Evolutionary conservation across 1,284 basidiomycete species (phyloP).

Genomic region (Rhizopogon parksii): DNA sequence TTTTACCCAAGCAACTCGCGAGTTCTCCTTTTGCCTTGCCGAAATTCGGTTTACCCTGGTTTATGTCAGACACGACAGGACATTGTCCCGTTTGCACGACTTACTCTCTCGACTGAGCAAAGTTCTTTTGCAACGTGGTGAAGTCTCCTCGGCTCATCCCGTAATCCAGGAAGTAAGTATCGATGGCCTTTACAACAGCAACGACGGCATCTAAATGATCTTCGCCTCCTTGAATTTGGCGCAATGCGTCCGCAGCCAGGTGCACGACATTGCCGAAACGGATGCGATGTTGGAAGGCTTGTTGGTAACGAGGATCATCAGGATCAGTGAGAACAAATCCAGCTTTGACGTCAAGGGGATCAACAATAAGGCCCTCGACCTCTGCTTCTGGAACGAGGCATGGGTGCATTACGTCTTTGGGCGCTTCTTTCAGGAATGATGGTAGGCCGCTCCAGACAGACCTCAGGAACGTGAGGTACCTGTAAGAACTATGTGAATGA

Average conservation of each 20-base stretch:
- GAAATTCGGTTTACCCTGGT: slow-evolving; percentile 60
- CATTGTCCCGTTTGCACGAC: slow-evolving; percentile 20
- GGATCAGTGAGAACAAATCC: slow-evolving; percentile 73
- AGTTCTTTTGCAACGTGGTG: slow-evolving; percentile 61
- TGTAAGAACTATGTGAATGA: slow-evolving; percentile 22
- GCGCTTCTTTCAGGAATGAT: slow-evolving; percentile 56
- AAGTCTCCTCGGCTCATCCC: slow-evolving; percentile 56
- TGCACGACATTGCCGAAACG: slow-evolving; percentile 70
- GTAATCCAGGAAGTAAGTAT: slow-evolving; percentile 71
- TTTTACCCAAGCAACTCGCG: slow-evolving; percentile 71
- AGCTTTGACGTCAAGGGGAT: slow-evolving; percentile 57
- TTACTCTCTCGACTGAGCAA: slow-evolving; percentile 62
- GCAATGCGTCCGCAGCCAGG: slow-evolving; percentile 62
- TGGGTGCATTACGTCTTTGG: slow-evolving; percentile 47
- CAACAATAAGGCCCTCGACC: slow-evolving; percentile 58
- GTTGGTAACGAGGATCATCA: slow-evolving; percentile 70
- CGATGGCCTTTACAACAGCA: slow-evolving; percentile 61
- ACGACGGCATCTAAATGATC: slow-evolving; percentile 91
- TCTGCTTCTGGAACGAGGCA: slow-evolving; percentile 58
- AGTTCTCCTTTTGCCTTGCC: slow-evolving; percentile 68
- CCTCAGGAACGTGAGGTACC: slow-evolving; percentile 57
- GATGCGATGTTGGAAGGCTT: slow-evolving; percentile 51
- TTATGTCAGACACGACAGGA: not conserved
- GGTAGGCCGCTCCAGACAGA: slow-evolving; percentile 70
- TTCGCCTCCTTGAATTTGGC: slow-evolving; percentile 54